Base-by-base conservation (phyloP, 163 green algal genomes). In the Scenedesmus sp. region DNA sequence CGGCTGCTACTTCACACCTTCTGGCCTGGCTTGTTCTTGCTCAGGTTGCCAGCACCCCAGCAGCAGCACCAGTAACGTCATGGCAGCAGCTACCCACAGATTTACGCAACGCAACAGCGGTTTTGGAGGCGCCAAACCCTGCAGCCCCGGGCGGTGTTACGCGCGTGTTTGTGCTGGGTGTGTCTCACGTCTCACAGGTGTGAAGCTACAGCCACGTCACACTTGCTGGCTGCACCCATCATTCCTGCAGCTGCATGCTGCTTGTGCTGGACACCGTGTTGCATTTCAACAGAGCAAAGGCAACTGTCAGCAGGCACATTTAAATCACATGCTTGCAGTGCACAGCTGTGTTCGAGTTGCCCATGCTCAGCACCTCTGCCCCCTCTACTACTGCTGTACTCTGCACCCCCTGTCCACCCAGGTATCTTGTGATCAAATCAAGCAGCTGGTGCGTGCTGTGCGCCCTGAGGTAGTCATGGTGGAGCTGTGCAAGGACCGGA, bases 401-500 rank as follows among this genome's bases (percentile, higher is more conserved):
- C n/a, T 24, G 22, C 43, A 10, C 12, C 12, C 1, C 42, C 79
- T 42, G 18, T n/a, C n/a, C n/a, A n/a, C n/a, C n/a, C 43, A 85
- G 53, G 68, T 85, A 70, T 80, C 82, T 20, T 87, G 53, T 33
- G 46, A 46, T 24, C 89, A 89, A n/a, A 72, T 68, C 35, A 83
- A 81, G 42, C 76, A 95, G 80, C 91, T 97, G 10, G 95, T 97
- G 46, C 68, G 88, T 24, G 72, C 85, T 26, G 95, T 98, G 49
- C 85, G 79, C 9, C 96, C 96, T 0, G 94, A 97, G 18, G 72
- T 96, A 37, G 95, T 98, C 26, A 83, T 96, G 37, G 86, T 98
- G 84, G 96, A 98, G 93, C 89, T 99, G 51, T 98, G 96, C 92
- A 97, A 97, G 91, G 96, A 98, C 73, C 92, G 97, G 6, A 1